Base-by-base conservation (phyloP, 768 basidiomycete genomes). In the Tulasnella sp. region DNA sequence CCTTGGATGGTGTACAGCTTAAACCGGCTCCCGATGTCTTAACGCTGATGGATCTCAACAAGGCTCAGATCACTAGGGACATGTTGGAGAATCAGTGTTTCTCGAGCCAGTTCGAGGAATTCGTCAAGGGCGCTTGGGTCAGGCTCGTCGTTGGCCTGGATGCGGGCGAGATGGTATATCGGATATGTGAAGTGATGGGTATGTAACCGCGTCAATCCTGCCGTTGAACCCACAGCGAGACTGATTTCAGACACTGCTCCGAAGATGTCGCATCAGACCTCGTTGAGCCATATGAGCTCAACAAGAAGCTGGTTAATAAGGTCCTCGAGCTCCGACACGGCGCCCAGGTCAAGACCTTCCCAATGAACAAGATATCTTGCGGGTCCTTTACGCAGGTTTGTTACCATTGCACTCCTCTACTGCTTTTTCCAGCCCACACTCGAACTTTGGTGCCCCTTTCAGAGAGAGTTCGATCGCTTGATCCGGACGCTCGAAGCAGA, bases 361-460 rank as follows among this genome's bases (percentile, higher is more conserved):
- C 70, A 2, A 92, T 99, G 84, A 89, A 92, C 67, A 85, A 84
- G 64, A 81, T 94, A 7, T 94, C 91, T 5, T 94, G 97, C 67
- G 71, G 78, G 1, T 59, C 71, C 2, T 84, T 91, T 60, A 73
- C 72, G 10, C 70, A 74, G 62, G 93, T 92, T 49, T 52, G 82
- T 76, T 12, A n/a, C n/a, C 17, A 10, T 7, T 1, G 19, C 9
- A 10, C 3, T n/a, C 45, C 17, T 5, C 34, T 38, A 4, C 21
- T 41, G 19, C n/a, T n/a, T n/a, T n/a, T n/a, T n/a, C n/a, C n/a
- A n/a, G n/a, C 19, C 49, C 24, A 27, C 24, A 17, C 19, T 12
- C 19, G 10, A 3, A 53, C 17, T 10, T 22, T 7, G 24, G 17
- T 11, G 12, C 46, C 12, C 19, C 27, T 27, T 64, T 49, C 67